Base-by-base conservation (phyloP, 139 green algal genomes). In the Zygnema circumcarinatum region DNA sequence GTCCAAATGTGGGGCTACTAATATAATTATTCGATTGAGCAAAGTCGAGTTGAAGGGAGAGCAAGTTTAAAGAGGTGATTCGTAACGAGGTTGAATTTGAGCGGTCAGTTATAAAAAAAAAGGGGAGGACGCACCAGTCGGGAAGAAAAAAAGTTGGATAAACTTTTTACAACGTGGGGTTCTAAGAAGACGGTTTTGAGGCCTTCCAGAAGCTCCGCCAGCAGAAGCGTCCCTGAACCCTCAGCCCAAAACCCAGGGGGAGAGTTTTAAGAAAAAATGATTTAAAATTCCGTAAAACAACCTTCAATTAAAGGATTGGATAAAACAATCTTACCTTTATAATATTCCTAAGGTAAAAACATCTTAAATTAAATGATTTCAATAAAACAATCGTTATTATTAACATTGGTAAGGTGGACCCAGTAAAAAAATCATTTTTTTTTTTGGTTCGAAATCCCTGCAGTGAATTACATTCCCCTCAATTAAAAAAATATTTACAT, bases 171-270 rank as follows among this genome's bases (percentile, higher is more conserved):
- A 25, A 82, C 36, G 31, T 42, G 32, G 31, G 47, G 25, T n/a
- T 42, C 40, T n/a, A 82, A 53, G 2, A 53, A 56, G 2, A 33
- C 38, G 36, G 22, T 52, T 52, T 40, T 40, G 22, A 82, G 74
- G 25, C 32, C 74, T 40, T 40, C n/a, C 2, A 82, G 39, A 32
- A 82, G 74, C 36, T 82, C 2, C 3, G 39, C 74, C 2, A 82
- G 35, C 36, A 82, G 74, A 42, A 82, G 74, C 3, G 74, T 82
- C 2, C 74, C 74, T 82, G 74, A 41, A 78, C n/a, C n/a, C n/a
- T n/a, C n/a, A n/a, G n/a, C n/a, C n/a, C n/a, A n/a, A n/a, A n/a
- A n/a, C n/a, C n/a, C n/a, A n/a, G n/a, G n/a, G n/a, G n/a, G n/a
- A 78, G 16, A 20, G 16, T 62, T 62, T 62, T 62, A 62, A 62